These are phyloP conservation scores for Suillus fuscotomentosus DNA, from an alignment of 768 basidiomycete species.

Conservation along the genomic window DNA sequence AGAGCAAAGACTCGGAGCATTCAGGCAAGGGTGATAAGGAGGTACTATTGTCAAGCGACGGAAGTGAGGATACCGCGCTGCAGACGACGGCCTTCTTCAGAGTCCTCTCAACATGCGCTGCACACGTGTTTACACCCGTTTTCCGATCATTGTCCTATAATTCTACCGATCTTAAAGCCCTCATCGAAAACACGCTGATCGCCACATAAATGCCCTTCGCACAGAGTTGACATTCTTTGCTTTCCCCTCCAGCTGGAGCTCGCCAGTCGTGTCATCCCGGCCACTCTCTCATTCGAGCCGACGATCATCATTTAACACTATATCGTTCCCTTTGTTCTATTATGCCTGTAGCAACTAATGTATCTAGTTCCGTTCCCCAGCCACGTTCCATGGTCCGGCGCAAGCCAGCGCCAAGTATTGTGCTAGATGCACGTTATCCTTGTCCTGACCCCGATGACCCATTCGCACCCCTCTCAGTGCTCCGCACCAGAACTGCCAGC, in stretches of 20 bases:
- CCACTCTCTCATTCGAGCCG: constrained; percentile 10
- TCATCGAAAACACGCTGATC: constrained; percentile 35
- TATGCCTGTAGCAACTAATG: constrained; percentile 29
- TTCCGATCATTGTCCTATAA: constrained; percentile 9
- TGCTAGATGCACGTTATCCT: constrained; percentile 56
- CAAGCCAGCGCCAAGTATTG: constrained; percentile 56
- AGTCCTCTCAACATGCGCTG: constrained; percentile 4
- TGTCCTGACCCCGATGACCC: constrained; percentile 67
- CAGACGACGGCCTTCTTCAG: constrained; percentile 15
- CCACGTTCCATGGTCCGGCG: constrained; percentile 33
- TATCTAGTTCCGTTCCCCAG: constrained; percentile 20
- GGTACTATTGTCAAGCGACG: constrained; percentile 27
- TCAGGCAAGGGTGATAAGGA: constrained; percentile 20
- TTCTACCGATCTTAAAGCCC: constrained; percentile 17
- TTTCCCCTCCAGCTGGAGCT: constrained; percentile 17
- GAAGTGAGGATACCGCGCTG: constrained; percentile 24
- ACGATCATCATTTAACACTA: constrained; percentile 11
- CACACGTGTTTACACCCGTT: constrained; percentile 12
- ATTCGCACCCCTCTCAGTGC: constrained; percentile 64
- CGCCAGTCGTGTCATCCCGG: constrained; percentile 5
- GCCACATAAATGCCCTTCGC: constrained; percentile 28
- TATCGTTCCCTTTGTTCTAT: constrained; percentile 17
- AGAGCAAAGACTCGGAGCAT: background rate
- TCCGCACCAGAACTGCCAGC: constrained; percentile 57
- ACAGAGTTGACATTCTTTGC: constrained; percentile 9